Conservation (phyloP, 805 yeast species). For the Suhomyces faveliae region DNA sequence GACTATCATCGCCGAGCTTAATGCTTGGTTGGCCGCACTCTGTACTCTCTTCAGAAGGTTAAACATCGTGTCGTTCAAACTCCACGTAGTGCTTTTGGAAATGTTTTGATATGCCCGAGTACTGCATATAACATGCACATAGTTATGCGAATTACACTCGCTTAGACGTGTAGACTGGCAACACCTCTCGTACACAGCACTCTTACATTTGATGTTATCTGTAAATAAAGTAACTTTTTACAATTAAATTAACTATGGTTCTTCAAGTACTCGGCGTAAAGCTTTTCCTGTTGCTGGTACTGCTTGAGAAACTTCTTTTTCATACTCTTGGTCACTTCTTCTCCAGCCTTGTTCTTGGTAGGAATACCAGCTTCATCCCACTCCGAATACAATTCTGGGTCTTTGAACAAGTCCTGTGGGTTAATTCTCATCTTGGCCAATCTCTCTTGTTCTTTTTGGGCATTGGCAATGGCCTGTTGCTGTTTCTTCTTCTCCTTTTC, state of each 20-base stretch:
- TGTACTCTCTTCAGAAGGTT: constrained; percentile 42
- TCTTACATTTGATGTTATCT: neutral
- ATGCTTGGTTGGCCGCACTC: constrained; percentile 50
- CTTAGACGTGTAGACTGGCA: too few relatives aligned
- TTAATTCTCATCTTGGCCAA: constrained; percentile 63
- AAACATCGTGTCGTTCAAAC: constrained; percentile 23
- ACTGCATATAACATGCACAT: neutral
- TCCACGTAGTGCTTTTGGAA: neutral
- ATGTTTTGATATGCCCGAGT: neutral
- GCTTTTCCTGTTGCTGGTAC: constrained; percentile 76
- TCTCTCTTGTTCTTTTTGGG: constrained; percentile 62
- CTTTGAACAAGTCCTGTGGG: constrained; percentile 74
- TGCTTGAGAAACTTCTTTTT: constrained; percentile 78
- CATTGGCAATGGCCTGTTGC: constrained; percentile 47
- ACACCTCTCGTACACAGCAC: neutral
- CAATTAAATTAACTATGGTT: neutral
- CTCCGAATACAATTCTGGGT: constrained; percentile 52
- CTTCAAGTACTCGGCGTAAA: constrained; percentile 62
- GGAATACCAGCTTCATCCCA: constrained; percentile 92
- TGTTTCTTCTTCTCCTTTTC: constrained; percentile 60
- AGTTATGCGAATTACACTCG: too few relatives aligned
- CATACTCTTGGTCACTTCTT: constrained; percentile 81
- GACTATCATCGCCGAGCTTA: constrained; percentile 50
- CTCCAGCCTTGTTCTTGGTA: constrained; percentile 69
- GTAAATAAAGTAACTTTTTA: neutral